These are phyloP conservation scores for Boletus semigastroideus DNA, from an alignment of 1,284 basidiomycete species.

Conservation along the genomic window DNA sequence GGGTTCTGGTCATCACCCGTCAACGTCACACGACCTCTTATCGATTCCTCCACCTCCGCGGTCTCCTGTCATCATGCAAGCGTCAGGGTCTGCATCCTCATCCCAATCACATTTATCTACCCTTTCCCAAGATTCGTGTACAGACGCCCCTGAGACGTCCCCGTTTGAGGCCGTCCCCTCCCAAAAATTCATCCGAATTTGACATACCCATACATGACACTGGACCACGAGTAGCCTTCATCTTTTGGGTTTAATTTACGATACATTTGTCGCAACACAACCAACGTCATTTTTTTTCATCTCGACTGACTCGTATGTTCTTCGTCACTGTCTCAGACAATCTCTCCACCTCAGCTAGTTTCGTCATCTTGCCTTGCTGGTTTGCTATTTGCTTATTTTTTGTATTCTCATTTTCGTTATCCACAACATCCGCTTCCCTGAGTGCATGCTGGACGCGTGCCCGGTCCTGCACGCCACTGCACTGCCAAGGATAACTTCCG, in stretches of 20 bases:
- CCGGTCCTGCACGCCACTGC: constrained; percentile 11
- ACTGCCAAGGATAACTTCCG: constrained; percentile 18
- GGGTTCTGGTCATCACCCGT: constrained; percentile 22
- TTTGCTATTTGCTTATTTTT: constrained; percentile 16
- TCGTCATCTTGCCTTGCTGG: constrained; percentile 23
- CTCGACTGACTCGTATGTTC: too few relatives aligned
- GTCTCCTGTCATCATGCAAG: constrained; percentile 18
- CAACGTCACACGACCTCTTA: constrained; percentile 32
- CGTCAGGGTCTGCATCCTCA: constrained; percentile 28
- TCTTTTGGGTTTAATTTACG: constrained; percentile 13
- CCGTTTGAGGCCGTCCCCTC: constrained; percentile 29
- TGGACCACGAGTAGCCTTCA: constrained; percentile 36
- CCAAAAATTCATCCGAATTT: constrained; percentile 26
- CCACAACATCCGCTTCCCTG: constrained; percentile 12
- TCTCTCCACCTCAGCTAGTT: constrained; percentile 15
- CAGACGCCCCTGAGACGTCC: constrained; percentile 31
- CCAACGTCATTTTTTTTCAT: constrained; percentile 10
- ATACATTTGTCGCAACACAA: constrained; percentile 10
- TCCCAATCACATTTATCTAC: constrained; percentile 30
- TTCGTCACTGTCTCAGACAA: constrained; percentile 1
- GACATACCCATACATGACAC: constrained; percentile 41
- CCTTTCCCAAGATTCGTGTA: constrained; percentile 31
- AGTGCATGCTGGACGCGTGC: constrained; percentile 23
- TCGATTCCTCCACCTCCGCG: constrained; percentile 8
- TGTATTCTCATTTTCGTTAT: constrained; percentile 17